phyloP scores from a whole-genome alignment of 73 alveolate species.

The Tetrahymena elliotti region DNA sequence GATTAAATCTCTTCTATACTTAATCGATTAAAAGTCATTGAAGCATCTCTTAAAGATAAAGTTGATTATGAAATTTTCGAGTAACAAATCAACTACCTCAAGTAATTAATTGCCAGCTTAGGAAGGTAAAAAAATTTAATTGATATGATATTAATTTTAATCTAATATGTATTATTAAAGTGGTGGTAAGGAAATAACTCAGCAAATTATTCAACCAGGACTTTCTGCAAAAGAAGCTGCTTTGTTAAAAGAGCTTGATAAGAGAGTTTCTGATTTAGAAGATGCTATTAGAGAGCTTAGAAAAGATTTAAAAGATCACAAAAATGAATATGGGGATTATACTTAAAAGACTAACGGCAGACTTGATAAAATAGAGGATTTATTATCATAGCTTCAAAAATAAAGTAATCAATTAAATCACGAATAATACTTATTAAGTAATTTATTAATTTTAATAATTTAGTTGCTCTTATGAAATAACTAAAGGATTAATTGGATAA shows the following conservation, averaged over 20 bases:
- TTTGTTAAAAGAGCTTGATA: background rate
- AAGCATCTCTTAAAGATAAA: background rate
- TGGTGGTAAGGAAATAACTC: background rate
- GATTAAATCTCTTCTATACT: background rate
- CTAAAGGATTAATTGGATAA: background rate
- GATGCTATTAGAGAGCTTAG: background rate
- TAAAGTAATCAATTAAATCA: background rate
- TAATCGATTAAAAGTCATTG: background rate
- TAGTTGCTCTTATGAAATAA: background rate
- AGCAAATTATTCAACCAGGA: background rate
- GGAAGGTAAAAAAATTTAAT: background rate
- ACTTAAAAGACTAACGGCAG: background rate
- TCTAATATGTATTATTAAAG: background rate
- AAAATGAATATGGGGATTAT: background rate
- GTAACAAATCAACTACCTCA: background rate
- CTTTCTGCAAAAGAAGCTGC: background rate
- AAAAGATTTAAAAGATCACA: background rate
- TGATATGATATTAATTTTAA: background rate
- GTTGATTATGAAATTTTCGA: background rate
- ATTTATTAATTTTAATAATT: background rate
- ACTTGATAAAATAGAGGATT: background rate
- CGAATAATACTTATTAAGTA: background rate
- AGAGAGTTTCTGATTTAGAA: background rate
- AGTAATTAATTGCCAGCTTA: background rate
- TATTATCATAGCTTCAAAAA: background rate